These are phyloP conservation scores for Kodamaea jinghongensis DNA, from an alignment of 805 yeast genomes.

Conservation along the genomic window DNA sequence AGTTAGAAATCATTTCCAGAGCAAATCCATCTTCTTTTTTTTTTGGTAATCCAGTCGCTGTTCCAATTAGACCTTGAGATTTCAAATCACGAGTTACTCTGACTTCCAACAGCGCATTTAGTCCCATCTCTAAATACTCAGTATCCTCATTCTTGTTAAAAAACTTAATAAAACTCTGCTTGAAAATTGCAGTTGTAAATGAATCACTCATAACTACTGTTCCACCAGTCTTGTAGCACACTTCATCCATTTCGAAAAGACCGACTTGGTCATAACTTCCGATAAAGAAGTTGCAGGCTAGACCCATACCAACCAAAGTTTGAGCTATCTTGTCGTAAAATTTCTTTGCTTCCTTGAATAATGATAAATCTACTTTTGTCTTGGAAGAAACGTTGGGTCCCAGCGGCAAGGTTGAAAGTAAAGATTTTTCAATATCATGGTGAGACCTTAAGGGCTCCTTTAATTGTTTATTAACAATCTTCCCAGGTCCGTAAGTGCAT, in stretches of 20 bases:
- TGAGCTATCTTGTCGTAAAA: constrained; percentile 52
- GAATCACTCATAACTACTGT: constrained; percentile 60
- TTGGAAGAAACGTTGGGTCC: constrained; percentile 34
- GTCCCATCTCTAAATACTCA: constrained; percentile 47
- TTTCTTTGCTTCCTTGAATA: constrained; percentile 36
- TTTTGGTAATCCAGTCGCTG: constrained; percentile 47
- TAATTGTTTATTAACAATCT: constrained; percentile 51
- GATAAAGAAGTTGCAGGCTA: constrained; percentile 54
- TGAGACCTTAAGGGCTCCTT: constrained; percentile 68
- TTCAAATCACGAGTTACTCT: constrained; percentile 50
- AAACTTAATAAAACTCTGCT: constrained; percentile 58
- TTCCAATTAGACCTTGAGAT: constrained; percentile 61
- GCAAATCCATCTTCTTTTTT: constrained; percentile 24
- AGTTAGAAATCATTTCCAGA: constrained; percentile 29
- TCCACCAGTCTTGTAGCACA: constrained; percentile 62
- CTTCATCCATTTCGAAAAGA: constrained; percentile 59
- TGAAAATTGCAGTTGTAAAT: constrained; percentile 64
- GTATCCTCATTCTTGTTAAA: constrained; percentile 28
- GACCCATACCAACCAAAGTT: constrained; percentile 47
- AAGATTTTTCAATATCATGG: constrained; percentile 52
- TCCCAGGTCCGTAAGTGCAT: constrained; percentile 64
- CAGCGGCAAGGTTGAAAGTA: constrained; percentile 27
- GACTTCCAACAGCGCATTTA: constrained; percentile 59
- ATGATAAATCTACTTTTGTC: constrained; percentile 28
- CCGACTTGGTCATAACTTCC: constrained; percentile 74